Evolutionary conservation across 2,329 filamentous ascomycete species (phyloP).

Genomic region (Xylariaceae sp.): DNA sequence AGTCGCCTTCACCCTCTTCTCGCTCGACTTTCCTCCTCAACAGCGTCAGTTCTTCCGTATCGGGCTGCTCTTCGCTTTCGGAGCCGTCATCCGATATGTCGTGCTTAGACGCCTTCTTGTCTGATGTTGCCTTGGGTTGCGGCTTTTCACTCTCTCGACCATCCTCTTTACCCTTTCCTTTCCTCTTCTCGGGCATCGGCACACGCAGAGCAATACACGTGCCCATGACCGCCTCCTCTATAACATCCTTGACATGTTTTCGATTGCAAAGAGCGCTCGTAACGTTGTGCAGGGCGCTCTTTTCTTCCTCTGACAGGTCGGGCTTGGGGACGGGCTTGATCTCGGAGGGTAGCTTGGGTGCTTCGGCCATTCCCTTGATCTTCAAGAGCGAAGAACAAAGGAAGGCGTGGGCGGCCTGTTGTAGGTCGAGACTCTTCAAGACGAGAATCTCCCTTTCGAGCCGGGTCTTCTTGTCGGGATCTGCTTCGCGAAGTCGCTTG

Average conservation of each 20-base stretch:
- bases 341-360: constrained; percentile 48
- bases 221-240: constrained; percentile 47
- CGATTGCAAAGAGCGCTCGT: constrained; percentile 57
- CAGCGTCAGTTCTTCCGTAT: constrained; percentile 26
- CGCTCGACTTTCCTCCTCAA: constrained; percentile 36
- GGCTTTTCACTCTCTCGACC: constrained; percentile 14
- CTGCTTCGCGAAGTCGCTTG: constrained; percentile 52
- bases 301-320: constrained; percentile 51
- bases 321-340: constrained; percentile 50
- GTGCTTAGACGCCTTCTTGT: constrained; percentile 18
- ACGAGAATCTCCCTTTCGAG: constrained; percentile 61
- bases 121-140: constrained; percentile 10
- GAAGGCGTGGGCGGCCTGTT: constrained; percentile 56
- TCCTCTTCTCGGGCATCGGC: constrained; percentile 44
- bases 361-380: constrained; percentile 51
- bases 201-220: constrained; percentile 51
- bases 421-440: constrained; percentile 58
- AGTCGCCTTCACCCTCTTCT: constrained; percentile 33
- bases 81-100: constrained; percentile 19
- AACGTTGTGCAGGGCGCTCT: constrained; percentile 54
- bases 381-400: constrained; percentile 54
- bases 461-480: constrained; percentile 52
- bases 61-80: constrained; percentile 23
- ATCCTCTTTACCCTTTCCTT: constrained; percentile 33
- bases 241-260: constrained; percentile 47